phyloP scores from a whole-genome alignment of 306 rosid species.

The Lablab purpureus region DNA sequence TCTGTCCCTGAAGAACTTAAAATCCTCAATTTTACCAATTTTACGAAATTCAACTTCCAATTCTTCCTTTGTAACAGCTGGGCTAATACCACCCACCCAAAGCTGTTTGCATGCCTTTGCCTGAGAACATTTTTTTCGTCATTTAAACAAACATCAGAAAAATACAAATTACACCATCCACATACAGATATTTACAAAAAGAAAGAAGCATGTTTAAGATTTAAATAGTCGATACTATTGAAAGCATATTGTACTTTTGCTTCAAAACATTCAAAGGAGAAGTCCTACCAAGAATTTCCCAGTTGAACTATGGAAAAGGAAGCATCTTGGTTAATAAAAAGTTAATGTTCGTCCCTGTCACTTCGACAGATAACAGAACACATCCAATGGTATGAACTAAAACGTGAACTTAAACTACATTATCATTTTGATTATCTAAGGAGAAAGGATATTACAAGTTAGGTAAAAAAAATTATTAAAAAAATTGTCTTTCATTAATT shows the following conservation, averaged over 20 bases:
- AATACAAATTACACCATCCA: constrained; percentile 1
- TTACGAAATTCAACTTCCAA: constrained; percentile 81
- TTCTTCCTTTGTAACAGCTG: constrained; percentile 79
- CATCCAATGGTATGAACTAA: neutral
- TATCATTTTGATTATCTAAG: neutral
- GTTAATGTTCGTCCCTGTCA: too few species aligned
- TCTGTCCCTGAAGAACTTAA: constrained; percentile 81
- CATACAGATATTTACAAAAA: neutral
- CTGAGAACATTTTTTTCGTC: constrained; percentile 59
- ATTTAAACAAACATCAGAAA: constrained; percentile 37
- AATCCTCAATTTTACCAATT: constrained; percentile 90
- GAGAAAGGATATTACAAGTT: neutral
- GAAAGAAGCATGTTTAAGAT: neutral
- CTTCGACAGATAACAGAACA: neutral
- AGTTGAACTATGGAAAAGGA: constrained; percentile 27
- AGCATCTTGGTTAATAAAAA: constrained; percentile 6
- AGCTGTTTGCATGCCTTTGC: constrained; percentile 87
- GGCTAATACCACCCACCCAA: constrained; percentile 98
- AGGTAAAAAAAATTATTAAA: neutral
- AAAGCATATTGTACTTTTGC: neutral
- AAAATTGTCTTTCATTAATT: neutral
- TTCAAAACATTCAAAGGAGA: constrained; percentile 6
- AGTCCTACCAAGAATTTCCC: neutral
- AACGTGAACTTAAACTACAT: neutral
- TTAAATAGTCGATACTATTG: constrained; percentile 13